phyloP scores from a whole-genome alignment of 345 rosid genomes.

The Pistacia atlantica region DNA sequence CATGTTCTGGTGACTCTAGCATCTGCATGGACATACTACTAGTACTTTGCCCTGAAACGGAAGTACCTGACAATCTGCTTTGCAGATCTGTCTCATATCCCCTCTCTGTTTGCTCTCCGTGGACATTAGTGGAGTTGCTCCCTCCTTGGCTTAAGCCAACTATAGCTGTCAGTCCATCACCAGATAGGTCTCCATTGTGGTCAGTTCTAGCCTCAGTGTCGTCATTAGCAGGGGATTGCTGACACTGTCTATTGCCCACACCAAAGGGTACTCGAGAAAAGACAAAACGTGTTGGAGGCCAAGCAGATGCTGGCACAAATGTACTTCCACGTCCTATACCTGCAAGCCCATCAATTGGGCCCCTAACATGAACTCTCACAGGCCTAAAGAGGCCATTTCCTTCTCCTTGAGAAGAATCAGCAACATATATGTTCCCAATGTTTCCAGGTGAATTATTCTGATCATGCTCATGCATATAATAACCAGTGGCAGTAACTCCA shows the following conservation, averaged over 20 bases:
- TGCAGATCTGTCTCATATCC: slow-evolving; percentile 51
- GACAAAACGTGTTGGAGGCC: slow-evolving; percentile 92
- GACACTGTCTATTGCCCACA: slow-evolving; percentile 73
- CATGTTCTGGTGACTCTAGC: slow-evolving; percentile 65
- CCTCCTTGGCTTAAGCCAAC: slow-evolving; percentile 88
- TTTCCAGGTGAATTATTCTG: slow-evolving; percentile 55
- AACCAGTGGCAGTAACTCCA: slow-evolving; percentile 55
- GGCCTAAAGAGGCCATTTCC: slow-evolving; percentile 80
- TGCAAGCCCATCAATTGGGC: slow-evolving; percentile 93
- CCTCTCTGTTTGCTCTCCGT: slow-evolving; percentile 61
- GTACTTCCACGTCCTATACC: slow-evolving; percentile 91
- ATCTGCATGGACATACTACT: slow-evolving; percentile 59
- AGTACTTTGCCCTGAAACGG: slow-evolving; percentile 44
- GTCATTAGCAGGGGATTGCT: slow-evolving; percentile 79
- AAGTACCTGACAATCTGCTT: slow-evolving; percentile 46
- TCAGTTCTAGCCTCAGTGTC: slow-evolving; percentile 79
- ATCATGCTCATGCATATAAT: slow-evolving; percentile 76
- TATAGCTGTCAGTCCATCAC: slow-evolving; percentile 90
- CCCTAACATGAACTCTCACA: slow-evolving; percentile 87
- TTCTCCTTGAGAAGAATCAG: slow-evolving; percentile 72
- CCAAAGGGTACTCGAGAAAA: slow-evolving; percentile 91
- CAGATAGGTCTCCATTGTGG: slow-evolving; percentile 71
- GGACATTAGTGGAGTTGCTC: slow-evolving; percentile 41
- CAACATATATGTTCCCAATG: slow-evolving; percentile 64
- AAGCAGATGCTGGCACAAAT: slow-evolving; percentile 73